Evolutionary conservation across 202 grass and related monocot species (phyloP), one percentile per base, ranked within the genome.

Genomic region (Cymbopogon flexuosus): DNA sequence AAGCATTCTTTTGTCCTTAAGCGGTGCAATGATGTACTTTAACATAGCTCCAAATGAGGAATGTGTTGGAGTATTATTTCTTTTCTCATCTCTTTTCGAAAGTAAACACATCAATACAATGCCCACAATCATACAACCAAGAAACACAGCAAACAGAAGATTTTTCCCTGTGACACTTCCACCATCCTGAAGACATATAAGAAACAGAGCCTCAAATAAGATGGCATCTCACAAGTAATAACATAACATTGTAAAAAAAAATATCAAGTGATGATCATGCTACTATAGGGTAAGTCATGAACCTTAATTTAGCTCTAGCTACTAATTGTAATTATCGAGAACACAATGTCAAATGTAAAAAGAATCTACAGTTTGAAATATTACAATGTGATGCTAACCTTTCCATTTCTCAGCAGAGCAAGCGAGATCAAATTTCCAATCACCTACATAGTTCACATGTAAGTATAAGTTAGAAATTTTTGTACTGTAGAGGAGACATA

Each of bases 341-440:
- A 58, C 30, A 73, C 6, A 73, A 37, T 74, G 16, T 0, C 2
- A 58, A 41, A 8, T 31, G 3, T 21, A 43, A 41, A 75, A 13
- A 42, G 13, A 80, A 77, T 33, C 37, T 23, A 8, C 3, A 70
- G 76, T 66, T n/a, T 31, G 23, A 6, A 59, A 81, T 56, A 67
- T 60, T 15, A 33, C n/a, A 61, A 59, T 77, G 46, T 7, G 67
- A 43, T 73, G 34, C 79, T 83, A 68, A 89, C 87, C 87, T 86
- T 54, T 81, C 86, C 86, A 74, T 92, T 61, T 83, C 88, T 88
- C 70, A 95, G 78, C 11, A 98, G 86, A 49, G 87, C 92, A 84
- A 98, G 95, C 14, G 92, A 86, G 37, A 98, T 90, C 88, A 98
- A 86, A 90, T 95, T 98, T 66, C 95, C 95, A 85, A 98, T 93